Evolutionary conservation across 306 rosid genomes (phyloP).

Genomic region (Cucurbita ficifolia): DNA sequence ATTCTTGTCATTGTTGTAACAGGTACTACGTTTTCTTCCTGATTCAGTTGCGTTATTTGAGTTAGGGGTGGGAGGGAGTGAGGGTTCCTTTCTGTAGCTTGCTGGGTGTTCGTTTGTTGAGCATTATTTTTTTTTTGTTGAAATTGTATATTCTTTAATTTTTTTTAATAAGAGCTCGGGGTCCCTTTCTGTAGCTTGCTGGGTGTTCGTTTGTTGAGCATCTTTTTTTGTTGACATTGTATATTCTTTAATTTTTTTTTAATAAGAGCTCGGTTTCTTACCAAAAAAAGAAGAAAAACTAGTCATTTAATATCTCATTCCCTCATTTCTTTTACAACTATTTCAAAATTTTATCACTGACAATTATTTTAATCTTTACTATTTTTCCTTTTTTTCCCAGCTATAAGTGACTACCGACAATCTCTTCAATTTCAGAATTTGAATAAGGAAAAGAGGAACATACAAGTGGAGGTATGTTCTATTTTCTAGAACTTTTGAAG

Average conservation of each 20-base stretch:
- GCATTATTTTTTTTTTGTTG: no score
- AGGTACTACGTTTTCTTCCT: slow-evolving; percentile 16
- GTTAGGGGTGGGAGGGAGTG: background rate
- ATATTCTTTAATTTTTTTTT: no score
- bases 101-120: no score
- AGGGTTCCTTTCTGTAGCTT: no score
- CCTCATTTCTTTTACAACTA: background rate
- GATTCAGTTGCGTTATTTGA: background rate
- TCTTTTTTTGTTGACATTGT: no score
- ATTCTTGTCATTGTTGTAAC: slow-evolving; percentile 81
- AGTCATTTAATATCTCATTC: background rate
- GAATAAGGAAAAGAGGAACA: slow-evolving; percentile 91
- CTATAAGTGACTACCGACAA: slow-evolving; percentile 83
- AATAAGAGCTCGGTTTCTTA: no score
- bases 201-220: no score
- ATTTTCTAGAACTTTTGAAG: background rate
- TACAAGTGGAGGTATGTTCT: slow-evolving; percentile 57
- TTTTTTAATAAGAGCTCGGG: no score
- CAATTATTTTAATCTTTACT: background rate
- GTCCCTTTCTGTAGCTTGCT: no score
- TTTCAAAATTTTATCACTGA: background rate
- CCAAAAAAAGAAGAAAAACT: no score
- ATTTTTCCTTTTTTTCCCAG: slow-evolving; percentile 22
- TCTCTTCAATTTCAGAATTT: slow-evolving; percentile 90
- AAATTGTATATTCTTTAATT: no score